phyloP scores from a whole-genome alignment of 2,329 filamentous ascomycete genomes.

The Pseudodiploospora longispora region DNA sequence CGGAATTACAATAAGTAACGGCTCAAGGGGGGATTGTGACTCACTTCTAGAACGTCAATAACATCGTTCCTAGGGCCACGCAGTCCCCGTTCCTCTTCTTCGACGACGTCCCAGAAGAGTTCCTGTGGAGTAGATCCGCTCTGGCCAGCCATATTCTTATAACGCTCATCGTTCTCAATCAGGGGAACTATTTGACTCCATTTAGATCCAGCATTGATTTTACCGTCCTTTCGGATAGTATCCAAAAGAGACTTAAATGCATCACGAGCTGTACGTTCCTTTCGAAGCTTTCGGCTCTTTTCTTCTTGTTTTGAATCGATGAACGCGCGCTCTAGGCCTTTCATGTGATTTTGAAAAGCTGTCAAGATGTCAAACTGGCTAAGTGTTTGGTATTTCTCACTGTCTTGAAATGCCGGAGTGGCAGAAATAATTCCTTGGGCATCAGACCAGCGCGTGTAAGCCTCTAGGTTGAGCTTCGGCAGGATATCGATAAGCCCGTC shows the following conservation, averaged over 20 bases:
- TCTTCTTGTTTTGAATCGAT: constrained; percentile 86
- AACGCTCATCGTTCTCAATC: constrained; percentile 74
- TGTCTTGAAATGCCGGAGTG: constrained; percentile 67
- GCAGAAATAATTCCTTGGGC: constrained; percentile 75
- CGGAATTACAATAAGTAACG: not conserved
- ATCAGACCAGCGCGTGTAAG: constrained; percentile 91
- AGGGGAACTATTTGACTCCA: constrained; percentile 75
- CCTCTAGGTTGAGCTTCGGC: constrained; percentile 73
- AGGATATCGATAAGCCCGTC: constrained; percentile 74
- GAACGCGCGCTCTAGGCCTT: constrained; percentile 79
- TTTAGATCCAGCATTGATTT: constrained; percentile 83
- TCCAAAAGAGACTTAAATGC: constrained; percentile 65
- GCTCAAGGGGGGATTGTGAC: constrained; percentile 21
- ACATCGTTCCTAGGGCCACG: constrained; percentile 75
- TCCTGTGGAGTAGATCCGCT: constrained; percentile 79
- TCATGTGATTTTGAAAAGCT: constrained; percentile 93
- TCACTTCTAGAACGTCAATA: constrained; percentile 79
- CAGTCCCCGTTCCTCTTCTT: constrained; percentile 86
- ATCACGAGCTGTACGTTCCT: constrained; percentile 82
- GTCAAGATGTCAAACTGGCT: constrained; percentile 85
- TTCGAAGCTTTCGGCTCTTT: constrained; percentile 70
- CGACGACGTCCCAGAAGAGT: constrained; percentile 91
- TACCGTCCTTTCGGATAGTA: constrained; percentile 65
- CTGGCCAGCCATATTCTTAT: constrained; percentile 75
- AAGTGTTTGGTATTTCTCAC: constrained; percentile 78